phyloP scores from a whole-genome alignment of 441 rosid genomes.

The Eruca vesicaria region DNA sequence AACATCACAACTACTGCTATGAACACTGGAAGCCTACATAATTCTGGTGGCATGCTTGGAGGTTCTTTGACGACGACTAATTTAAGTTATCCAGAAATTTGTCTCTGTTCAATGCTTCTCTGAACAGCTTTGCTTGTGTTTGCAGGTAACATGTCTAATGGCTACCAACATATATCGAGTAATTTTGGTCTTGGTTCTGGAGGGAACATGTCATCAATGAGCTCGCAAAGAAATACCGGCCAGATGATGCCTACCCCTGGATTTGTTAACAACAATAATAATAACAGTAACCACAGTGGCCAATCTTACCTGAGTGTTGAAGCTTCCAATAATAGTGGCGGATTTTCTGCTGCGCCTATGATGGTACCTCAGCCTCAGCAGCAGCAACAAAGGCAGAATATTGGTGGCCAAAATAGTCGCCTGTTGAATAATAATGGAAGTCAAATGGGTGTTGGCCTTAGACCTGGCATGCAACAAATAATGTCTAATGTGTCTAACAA shows the following conservation, averaged over 20 bases:
- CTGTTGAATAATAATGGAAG: constrained; percentile 75
- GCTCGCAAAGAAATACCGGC: constrained; percentile 63
- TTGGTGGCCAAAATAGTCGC: constrained; percentile 74
- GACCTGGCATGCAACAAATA: constrained; percentile 85
- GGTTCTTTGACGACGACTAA: constrained; percentile 50
- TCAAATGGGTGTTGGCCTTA: constrained; percentile 72
- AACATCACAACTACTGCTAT: constrained; percentile 50
- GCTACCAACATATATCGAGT: constrained; percentile 76
- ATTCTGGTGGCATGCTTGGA: constrained; percentile 55
- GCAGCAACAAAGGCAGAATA: constrained; percentile 70
- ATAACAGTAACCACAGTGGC: constrained; percentile 39
- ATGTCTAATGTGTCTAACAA: constrained; percentile 74
- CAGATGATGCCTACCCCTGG: constrained; percentile 99
- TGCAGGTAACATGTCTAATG: constrained; percentile 76
- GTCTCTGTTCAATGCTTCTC: background rate
- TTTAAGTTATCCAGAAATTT: constrained; percentile 9
- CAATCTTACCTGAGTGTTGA: constrained; percentile 70
- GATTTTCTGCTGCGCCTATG: constrained; percentile 65
- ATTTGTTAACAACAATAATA: constrained; percentile 49
- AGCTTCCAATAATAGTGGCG: constrained; percentile 59
- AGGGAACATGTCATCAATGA: constrained; percentile 52
- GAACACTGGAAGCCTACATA: constrained; percentile 56
- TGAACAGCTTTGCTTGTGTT: constrained; percentile 16
- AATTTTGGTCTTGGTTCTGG: constrained; percentile 71
- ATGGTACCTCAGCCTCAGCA: constrained; percentile 69